A percentile compares a stretch with the other conserved stretches of the same genome.
Conservation (phyloP, 345 rosid species). For the Populus simonii region DNA sequence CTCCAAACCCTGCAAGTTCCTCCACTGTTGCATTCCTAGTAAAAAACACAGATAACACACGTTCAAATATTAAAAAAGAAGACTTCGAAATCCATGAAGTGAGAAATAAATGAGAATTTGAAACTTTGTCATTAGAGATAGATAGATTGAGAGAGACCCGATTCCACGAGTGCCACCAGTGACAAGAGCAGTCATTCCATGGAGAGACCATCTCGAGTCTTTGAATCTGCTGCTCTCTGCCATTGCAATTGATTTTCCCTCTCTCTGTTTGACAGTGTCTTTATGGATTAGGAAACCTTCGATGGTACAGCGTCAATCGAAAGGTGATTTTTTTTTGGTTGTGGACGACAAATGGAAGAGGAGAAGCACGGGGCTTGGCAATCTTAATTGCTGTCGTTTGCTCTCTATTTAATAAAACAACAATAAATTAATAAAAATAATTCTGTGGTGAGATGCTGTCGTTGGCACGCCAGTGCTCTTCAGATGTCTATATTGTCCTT, state of each 20-base stretch:
- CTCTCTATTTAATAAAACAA: no score
- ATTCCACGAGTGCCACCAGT: conserved; percentile 94
- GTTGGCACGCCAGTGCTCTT: no score
- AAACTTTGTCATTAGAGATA: background rate
- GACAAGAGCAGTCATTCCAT: conserved; percentile 67
- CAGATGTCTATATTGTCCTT: no score
- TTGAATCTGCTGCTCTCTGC: conserved; percentile 26
- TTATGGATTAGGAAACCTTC: background rate
- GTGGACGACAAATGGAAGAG: no score
- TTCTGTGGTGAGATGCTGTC: no score
- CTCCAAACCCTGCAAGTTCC: conserved; percentile 73
- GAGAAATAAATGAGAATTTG: background rate
- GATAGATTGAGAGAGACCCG: conserved; percentile 39
- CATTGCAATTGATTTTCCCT: conserved; percentile 12
- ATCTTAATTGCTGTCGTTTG: no score
- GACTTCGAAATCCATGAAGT: conserved; percentile 3
- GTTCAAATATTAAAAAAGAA: background rate
- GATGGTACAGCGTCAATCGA: no score
- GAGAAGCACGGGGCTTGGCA: no score
- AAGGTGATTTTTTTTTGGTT: no score
- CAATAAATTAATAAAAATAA: no score
- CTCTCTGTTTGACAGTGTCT: background rate
- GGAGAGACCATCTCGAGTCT: conserved; percentile 59
- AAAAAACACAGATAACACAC: background rate
- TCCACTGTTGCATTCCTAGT: conserved; percentile 63